These are phyloP conservation scores for Nemania serpens DNA, from an alignment of 2,329 filamentous ascomycete genomes.

Conservation along the genomic window DNA sequence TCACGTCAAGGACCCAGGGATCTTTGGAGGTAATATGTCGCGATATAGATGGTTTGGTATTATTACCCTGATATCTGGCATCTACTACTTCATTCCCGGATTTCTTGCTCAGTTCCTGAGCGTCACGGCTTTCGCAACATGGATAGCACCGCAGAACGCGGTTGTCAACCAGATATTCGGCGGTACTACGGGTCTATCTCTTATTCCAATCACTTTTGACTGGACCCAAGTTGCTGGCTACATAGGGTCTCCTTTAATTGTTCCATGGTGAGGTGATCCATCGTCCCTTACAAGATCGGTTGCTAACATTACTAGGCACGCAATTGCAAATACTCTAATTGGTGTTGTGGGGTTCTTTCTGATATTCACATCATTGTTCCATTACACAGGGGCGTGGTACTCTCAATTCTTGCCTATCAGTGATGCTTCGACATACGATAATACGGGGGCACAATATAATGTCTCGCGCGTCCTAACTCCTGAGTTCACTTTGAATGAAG, in stretches of 20 bases:
- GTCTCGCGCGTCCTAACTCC: constrained; percentile 65
- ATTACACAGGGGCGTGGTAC: constrained; percentile 71
- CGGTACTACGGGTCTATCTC: constrained; percentile 66
- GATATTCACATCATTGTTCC: constrained; percentile 61
- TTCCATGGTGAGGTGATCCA: constrained; percentile 58
- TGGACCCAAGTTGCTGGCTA: constrained; percentile 76
- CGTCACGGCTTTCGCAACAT: constrained; percentile 72
- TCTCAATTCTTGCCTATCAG: constrained; percentile 69
- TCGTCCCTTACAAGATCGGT: neutral
- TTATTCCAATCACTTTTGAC: constrained; percentile 76
- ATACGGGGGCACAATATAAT: constrained; percentile 67
- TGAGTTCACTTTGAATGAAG: constrained; percentile 65
- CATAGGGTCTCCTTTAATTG: constrained; percentile 69
- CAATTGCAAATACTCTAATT: constrained; percentile 73
- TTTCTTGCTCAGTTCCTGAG: constrained; percentile 72
- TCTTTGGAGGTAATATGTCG: constrained; percentile 68
- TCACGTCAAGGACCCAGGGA: constrained; percentile 52
- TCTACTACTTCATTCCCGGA: constrained; percentile 72
- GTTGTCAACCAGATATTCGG: constrained; percentile 77
- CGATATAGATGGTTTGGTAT: constrained; percentile 68
- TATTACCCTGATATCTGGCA: constrained; percentile 60
- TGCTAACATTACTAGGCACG: constrained; percentile 55
- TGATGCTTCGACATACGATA: constrained; percentile 73
- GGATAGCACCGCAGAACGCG: constrained; percentile 70
- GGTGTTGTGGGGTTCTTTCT: constrained; percentile 70